Evolutionary conservation across 306 rosid species (phyloP).

Genomic region (Mimosa pudica): DNA sequence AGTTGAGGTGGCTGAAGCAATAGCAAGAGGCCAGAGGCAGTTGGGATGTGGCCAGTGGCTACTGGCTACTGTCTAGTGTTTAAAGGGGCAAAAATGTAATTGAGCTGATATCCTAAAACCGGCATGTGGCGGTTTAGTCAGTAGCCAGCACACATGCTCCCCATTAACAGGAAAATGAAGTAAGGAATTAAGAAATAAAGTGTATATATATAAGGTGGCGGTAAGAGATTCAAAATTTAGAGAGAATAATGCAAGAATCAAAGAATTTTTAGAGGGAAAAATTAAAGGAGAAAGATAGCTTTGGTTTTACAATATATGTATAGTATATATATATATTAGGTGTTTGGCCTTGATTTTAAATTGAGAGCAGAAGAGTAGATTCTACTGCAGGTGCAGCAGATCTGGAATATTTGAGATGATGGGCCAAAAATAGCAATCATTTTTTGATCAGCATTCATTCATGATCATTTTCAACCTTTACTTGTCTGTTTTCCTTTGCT

Average conservation of each 20-base stretch:
- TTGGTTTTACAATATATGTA: neutral
- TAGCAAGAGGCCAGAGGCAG: too few relatives aligned
- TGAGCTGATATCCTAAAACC: constrained; percentile 11
- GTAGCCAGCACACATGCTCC: constrained; percentile 52
- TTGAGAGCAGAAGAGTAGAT: constrained; percentile 43
- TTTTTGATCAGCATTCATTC: constrained; percentile 25
- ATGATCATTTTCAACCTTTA: neutral
- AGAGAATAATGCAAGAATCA: constrained; percentile 20
- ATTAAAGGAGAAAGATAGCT: neutral
- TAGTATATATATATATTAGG: neutral
- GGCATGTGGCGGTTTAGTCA: constrained; percentile 59
- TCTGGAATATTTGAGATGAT: too few relatives aligned
- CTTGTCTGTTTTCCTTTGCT: neutral
- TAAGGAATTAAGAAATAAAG: neutral
- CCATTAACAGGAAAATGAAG: neutral
- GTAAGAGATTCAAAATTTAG: constrained; percentile 52
- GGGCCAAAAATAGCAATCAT: too few relatives aligned
- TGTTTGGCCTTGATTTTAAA: constrained; percentile 43
- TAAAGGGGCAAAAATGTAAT: constrained; percentile 35
- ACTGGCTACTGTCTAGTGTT: neutral
- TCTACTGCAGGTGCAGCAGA: constrained; percentile 52
- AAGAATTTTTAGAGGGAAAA: neutral
- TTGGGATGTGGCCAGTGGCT: too few relatives aligned
- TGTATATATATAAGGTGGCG: constrained; percentile 33
- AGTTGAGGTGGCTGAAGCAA: too few relatives aligned